Evolutionary conservation across 805 yeast species (phyloP), one percentile per base, ranked within the genome.

Genomic region (Metschnikowia sp.): DNA sequence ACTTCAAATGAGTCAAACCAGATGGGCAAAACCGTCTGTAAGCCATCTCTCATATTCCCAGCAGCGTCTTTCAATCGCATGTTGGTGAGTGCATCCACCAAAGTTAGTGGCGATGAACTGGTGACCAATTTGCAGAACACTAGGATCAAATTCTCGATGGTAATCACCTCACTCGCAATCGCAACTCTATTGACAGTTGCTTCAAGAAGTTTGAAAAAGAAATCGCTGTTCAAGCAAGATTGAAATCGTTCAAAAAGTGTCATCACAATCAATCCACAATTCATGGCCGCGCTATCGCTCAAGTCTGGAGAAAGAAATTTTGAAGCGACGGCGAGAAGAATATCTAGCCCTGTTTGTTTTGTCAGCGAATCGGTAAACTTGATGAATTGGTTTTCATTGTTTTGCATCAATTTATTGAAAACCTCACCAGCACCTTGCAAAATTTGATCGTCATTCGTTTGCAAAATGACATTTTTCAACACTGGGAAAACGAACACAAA

Each of bases 1-100:
- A 84, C 81, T 56, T 88, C 92, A 64, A 88, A 91, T 2, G 88
- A 78, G 26, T 79, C 81, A 41, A 92, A 76, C 98, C 98, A 94
- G 43, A 86, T 83, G 2, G 84, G 83, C 43, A 92, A 62, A 1
- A 88, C 79, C 3, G 76, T 65, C 22, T 69, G 69, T 9, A 90
- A 68, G 1, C 86, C 84, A 26, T 73, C 56, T 37, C 54, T 58
- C n/a, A 26, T 30, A 6, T 22, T 43, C 7, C 52, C 49, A 13
- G 52, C 39, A 2, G 50, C 46, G 3, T 68, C 68, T 13, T 55
- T 60, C 8, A 70, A 47, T 6, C 54, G 53, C 47, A 79, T 68
- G 8, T 66, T 64, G 32, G 54, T 55, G 43, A 92, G 74, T 48
- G 88, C 83, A 35, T 80, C 72, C 2, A 91, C 66, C 33, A 88